Evolutionary conservation across 2,329 filamentous ascomycete species (phyloP).

Genomic region (Hymenoscyphus scutula): DNA sequence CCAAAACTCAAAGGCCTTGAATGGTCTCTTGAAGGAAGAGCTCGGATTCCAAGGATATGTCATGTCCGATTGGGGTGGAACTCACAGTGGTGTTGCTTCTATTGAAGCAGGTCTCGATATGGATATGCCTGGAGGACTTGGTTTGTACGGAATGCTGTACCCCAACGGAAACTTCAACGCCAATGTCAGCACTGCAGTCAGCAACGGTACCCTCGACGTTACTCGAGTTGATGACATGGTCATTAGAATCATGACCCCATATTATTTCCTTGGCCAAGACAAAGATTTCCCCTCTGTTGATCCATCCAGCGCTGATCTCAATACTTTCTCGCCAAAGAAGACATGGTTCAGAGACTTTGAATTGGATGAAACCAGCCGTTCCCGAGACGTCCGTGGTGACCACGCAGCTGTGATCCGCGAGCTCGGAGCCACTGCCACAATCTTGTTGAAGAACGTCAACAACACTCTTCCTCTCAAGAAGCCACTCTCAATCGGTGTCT

Average conservation of each 20-base stretch:
- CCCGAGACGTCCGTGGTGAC: conserved; percentile 70
- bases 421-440: conserved; percentile 57
- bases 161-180: conserved; percentile 17
- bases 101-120: conserved; percentile 80
- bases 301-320: conserved; percentile 21
- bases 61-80: conserved; percentile 81
- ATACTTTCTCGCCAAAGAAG: conserved; percentile 18
- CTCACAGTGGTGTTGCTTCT: conserved; percentile 73
- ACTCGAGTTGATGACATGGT: conserved; percentile 62
- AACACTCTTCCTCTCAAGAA: conserved; percentile 58
- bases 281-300: conserved; percentile 41
- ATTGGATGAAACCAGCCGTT: conserved; percentile 78
- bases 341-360: conserved; percentile 68
- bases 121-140: conserved; percentile 48
- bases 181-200: conserved; percentile 53
- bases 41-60: conserved; percentile 80
- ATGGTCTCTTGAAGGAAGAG: conserved; percentile 78
- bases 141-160: conserved; percentile 59
- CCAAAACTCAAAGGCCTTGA: conserved; percentile 75
- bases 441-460: conserved; percentile 61
- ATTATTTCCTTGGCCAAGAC: conserved; percentile 55
- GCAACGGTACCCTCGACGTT: conserved; percentile 56
- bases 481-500: conserved; percentile 46
- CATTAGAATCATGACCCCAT: conserved; percentile 59
- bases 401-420: conserved; percentile 37